phyloP scores from a whole-genome alignment of 768 basidiomycete genomes.

The Mycena venus region DNA sequence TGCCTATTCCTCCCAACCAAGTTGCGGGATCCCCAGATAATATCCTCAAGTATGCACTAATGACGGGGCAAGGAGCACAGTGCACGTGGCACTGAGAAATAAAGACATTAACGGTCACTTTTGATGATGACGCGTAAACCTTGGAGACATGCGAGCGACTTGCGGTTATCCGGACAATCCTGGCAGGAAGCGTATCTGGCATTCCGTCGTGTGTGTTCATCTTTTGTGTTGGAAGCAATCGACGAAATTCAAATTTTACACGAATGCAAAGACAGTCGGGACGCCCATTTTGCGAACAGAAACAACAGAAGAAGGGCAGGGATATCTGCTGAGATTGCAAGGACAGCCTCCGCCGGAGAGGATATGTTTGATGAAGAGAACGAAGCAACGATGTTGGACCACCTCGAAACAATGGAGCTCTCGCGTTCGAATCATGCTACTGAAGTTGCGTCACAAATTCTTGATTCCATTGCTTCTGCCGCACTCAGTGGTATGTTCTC shows the following conservation, averaged over 20 bases:
- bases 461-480: background rate
- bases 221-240: too few species aligned
- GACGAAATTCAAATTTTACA: slow-evolving; percentile 14
- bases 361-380: slow-evolving; percentile 1
- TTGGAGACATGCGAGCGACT: background rate
- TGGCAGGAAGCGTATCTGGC: background rate
- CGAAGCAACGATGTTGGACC: background rate
- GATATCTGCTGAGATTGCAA: background rate
- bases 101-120: too few species aligned
- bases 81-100: too few species aligned
- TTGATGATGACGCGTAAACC: background rate
- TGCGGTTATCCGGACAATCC: background rate
- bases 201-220: too few species aligned
- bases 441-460: background rate
- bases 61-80: too few species aligned
- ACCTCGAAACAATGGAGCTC: too few species aligned
- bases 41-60: too few species aligned
- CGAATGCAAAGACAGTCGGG: slow-evolving; percentile 13
- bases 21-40: too few species aligned
- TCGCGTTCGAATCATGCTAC: background rate
- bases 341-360: background rate
- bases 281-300: background rate
- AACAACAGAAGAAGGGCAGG: background rate
- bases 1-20: too few species aligned
- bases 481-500: background rate